Evolutionary conservation across 2,329 filamentous ascomycete genomes (phyloP).

Genomic region (Niveomyces coronatus): DNA sequence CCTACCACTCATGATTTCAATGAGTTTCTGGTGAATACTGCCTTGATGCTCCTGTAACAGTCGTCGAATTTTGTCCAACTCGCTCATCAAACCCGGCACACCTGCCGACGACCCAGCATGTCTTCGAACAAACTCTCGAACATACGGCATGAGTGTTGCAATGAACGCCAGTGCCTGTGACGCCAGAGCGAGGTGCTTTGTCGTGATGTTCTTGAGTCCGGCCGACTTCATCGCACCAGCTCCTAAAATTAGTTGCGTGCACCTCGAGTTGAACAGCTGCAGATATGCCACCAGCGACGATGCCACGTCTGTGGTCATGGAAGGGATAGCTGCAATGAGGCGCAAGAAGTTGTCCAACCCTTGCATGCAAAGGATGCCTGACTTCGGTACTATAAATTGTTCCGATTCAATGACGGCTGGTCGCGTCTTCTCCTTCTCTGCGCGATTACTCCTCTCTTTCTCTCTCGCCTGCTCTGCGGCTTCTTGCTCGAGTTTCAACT

Average conservation of each 20-base stretch:
- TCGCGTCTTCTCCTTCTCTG: constrained; percentile 52
- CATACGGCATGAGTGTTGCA: constrained; percentile 75
- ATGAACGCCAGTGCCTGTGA: constrained; percentile 84
- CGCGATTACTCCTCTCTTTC: constrained; percentile 29
- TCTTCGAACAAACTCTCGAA: constrained; percentile 82
- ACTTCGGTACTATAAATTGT: constrained; percentile 75
- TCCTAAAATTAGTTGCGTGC: constrained; percentile 91
- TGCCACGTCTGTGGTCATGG: constrained; percentile 77
- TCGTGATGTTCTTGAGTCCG: constrained; percentile 91
- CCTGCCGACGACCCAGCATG: constrained; percentile 48
- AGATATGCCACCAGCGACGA: constrained; percentile 73
- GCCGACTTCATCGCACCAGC: constrained; percentile 84
- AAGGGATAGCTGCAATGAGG: constrained; percentile 75
- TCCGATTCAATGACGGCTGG: constrained; percentile 75
- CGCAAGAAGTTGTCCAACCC: constrained; percentile 77
- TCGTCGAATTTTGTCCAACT: constrained; percentile 81
- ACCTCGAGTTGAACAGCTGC: constrained; percentile 89
- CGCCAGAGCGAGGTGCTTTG: constrained; percentile 85
- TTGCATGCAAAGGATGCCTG: constrained; percentile 68
- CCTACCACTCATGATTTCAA: constrained; percentile 81
- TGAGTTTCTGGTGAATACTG: constrained; percentile 83
- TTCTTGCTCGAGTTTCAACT: constrained; percentile 22
- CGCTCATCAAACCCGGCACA: constrained; percentile 54
- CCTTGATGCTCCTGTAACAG: constrained; percentile 82
- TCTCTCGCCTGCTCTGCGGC: constrained; percentile 21